Conservation (phyloP, 768 basidiomycete species). For the Pulveroboletus sp. region DNA sequence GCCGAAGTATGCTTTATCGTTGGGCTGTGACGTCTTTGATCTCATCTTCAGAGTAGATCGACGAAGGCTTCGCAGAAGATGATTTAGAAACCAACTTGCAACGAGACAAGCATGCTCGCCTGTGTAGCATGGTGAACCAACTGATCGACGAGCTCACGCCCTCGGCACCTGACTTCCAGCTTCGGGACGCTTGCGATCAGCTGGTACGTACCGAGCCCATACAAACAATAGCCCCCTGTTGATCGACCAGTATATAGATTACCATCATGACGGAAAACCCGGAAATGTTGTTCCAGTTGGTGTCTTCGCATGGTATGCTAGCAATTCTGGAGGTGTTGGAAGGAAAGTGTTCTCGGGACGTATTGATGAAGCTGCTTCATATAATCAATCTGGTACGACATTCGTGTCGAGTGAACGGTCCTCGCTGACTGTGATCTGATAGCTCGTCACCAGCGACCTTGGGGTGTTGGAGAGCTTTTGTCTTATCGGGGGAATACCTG, state of each 20-base stretch:
- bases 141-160: constrained; percentile 85
- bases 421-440: neutral
- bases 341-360: constrained; percentile 79
- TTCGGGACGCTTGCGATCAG: constrained; percentile 84
- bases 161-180: constrained; percentile 73
- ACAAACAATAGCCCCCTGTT: neutral
- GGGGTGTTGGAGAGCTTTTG: constrained; percentile 94
- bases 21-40: neutral
- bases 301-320: constrained; percentile 91
- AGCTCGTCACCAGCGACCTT: constrained; percentile 70
- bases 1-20: constrained; percentile 59
- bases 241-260: constrained; percentile 45
- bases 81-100: constrained; percentile 90
- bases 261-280: constrained; percentile 71
- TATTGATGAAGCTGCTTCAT: constrained; percentile 78
- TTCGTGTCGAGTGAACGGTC: neutral
- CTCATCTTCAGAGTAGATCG: constrained; percentile 51
- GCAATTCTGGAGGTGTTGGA: constrained; percentile 93
- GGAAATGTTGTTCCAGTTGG: constrained; percentile 84
- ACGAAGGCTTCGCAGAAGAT: constrained; percentile 88
- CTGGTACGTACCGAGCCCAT: constrained; percentile 49
- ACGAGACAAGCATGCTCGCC: constrained; percentile 87
- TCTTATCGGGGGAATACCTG: constrained; percentile 90
- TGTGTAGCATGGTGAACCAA: constrained; percentile 76
- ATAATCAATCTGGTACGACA: constrained; percentile 77